Conservation (phyloP, 2,329 filamentous ascomycete genomes). For the Fonsecaea nubica region DNA sequence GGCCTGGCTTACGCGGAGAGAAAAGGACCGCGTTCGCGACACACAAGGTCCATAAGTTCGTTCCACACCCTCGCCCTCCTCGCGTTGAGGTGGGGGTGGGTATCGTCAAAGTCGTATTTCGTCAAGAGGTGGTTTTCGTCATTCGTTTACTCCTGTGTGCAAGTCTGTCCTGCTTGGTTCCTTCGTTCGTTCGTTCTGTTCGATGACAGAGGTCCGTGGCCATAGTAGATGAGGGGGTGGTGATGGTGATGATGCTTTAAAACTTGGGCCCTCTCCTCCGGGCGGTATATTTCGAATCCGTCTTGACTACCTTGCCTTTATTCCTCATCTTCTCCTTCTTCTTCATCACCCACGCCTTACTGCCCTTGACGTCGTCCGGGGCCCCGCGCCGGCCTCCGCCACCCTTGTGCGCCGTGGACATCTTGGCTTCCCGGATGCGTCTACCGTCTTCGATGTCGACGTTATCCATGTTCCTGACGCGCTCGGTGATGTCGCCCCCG, state of each 20-base stretch:
- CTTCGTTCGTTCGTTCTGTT: not conserved
- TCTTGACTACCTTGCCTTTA: constrained; percentile 94
- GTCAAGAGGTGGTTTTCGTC: not conserved
- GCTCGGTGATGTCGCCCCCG: constrained; percentile 84
- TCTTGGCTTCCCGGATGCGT: constrained; percentile 51
- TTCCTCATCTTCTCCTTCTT: constrained; percentile 91
- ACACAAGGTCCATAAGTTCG: too few relatives aligned
- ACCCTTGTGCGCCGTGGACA: constrained; percentile 37
- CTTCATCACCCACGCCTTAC: constrained; percentile 59
- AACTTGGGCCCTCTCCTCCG: constrained; percentile 82
- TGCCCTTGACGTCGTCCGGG: constrained; percentile 58
- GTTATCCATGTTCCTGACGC: constrained; percentile 85
- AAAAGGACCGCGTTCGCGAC: too few relatives aligned
- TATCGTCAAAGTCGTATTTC: not conserved
- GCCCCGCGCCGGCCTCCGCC: constrained; percentile 51
- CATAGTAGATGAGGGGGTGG: not conserved
- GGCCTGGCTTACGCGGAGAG: too few relatives aligned
- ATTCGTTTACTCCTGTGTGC: not conserved
- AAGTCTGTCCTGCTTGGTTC: not conserved
- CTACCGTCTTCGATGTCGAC: constrained; percentile 80
- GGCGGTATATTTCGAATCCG: constrained; percentile 90
- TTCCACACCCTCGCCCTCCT: too few relatives aligned
- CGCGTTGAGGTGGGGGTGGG: not conserved
- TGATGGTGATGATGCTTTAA: constrained; percentile 54
- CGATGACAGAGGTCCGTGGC: not conserved